Evolutionary conservation across 2,329 filamentous ascomycete species (phyloP).

Genomic region (Aquanectria penicillioides): DNA sequence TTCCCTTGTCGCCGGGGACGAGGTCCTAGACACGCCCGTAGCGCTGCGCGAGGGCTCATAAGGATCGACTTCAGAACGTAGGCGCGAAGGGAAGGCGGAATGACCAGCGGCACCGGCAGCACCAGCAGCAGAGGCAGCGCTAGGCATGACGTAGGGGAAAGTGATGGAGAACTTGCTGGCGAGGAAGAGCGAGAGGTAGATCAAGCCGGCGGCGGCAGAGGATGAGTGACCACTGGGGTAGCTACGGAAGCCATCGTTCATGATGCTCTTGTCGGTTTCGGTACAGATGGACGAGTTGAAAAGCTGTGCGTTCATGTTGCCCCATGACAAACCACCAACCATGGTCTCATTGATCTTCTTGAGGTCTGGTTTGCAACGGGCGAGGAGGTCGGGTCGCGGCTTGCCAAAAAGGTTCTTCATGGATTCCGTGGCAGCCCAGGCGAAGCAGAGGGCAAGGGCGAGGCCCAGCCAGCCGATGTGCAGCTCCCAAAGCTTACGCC

Average conservation of each 20-base stretch:
- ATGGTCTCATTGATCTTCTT: constrained; percentile 66
- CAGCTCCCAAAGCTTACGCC: constrained; percentile 89
- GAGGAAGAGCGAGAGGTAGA: constrained; percentile 88
- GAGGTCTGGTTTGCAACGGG: constrained; percentile 81
- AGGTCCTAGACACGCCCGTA: constrained; percentile 33
- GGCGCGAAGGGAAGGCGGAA: constrained; percentile 81
- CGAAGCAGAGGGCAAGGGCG: constrained; percentile 73
- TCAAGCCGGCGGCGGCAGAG: constrained; percentile 79
- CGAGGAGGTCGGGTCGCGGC: constrained; percentile 83
- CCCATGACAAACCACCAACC: constrained; percentile 68
- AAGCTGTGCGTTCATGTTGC: constrained; percentile 69
- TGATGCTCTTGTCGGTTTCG: constrained; percentile 66
- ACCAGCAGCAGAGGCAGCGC: constrained; percentile 57
- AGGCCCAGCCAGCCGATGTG: constrained; percentile 88
- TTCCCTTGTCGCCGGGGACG: constrained; percentile 38
- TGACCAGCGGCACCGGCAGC: constrained; percentile 72
- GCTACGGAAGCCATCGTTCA: constrained; percentile 85
- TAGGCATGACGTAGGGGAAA: constrained; percentile 72
- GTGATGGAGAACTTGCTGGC: constrained; percentile 83
- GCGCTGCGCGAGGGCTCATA: constrained; percentile 45
- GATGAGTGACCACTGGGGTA: constrained; percentile 70
- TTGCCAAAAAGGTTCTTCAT: constrained; percentile 82
- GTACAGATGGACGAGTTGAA: constrained; percentile 82
- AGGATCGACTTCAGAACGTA: constrained; percentile 50
- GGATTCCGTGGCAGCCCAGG: constrained; percentile 84